Conservation (phyloP, 2,329 filamentous ascomycete species). For the Pseudogymnoascus sp. region DNA sequence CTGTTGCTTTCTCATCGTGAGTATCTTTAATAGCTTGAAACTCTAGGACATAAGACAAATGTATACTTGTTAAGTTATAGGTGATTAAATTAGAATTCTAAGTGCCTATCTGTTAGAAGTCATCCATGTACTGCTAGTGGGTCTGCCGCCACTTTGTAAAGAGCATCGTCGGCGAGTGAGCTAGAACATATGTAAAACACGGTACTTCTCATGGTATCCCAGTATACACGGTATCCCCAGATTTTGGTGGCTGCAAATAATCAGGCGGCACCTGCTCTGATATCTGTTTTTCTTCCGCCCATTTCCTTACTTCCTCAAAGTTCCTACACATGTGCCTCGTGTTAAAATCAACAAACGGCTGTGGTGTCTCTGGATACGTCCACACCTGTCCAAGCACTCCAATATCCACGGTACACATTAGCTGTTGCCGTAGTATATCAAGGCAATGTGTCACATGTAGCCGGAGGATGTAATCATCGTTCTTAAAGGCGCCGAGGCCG, state of each 20-base stretch:
- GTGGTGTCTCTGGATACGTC: slow-evolving; percentile 28
- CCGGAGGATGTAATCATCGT: slow-evolving; percentile 39
- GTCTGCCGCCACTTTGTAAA: too few relatives aligned
- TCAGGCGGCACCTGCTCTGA: slow-evolving; percentile 19
- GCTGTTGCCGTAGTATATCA: slow-evolving; percentile 44
- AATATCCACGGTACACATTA: slow-evolving; percentile 46
- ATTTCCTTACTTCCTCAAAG: slow-evolving; percentile 42
- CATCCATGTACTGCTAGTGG: too few relatives aligned
- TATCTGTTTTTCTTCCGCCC: slow-evolving; percentile 36
- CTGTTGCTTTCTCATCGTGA: too few relatives aligned
- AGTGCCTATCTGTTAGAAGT: too few relatives aligned
- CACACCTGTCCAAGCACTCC: slow-evolving; percentile 47
- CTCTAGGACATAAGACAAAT: too few relatives aligned
- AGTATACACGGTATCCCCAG: neutral
- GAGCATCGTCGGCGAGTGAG: too few relatives aligned
- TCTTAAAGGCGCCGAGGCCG: slow-evolving; percentile 19
- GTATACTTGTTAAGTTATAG: too few relatives aligned
- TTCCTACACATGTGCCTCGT: slow-evolving; percentile 44
- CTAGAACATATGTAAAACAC: neutral
- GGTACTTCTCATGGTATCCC: neutral
- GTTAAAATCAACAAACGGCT: slow-evolving; percentile 43
- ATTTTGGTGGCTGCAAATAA: slow-evolving; percentile 15
- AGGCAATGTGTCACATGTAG: slow-evolving; percentile 46
- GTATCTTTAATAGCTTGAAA: too few relatives aligned
- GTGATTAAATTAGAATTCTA: too few relatives aligned